Base-by-base conservation (phyloP, 495 filamentous ascomycete species). In the Lophium mytilinum region DNA sequence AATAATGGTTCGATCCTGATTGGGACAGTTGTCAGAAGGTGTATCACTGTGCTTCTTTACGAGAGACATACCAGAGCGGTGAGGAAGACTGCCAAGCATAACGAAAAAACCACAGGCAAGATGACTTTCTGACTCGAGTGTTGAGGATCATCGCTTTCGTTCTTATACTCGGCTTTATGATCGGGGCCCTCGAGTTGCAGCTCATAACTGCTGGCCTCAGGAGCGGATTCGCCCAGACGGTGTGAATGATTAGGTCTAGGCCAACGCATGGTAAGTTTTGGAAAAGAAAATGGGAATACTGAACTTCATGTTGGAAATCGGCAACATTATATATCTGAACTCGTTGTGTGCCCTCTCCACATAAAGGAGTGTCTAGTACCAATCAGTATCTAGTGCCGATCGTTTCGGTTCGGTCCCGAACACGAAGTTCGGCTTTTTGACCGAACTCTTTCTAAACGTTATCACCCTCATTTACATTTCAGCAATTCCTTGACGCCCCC, bases 31-130 rank as follows among this genome's bases (percentile, higher is more conserved):
- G 12, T 19, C 11, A 33, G 45, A 33, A 19, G 45, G 2, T 19
- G 45, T 4, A 48, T 5, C 2, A 5, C 11, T 2, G 10, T 3
- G 42, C 5, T 34, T 4, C 18, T 24, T 12, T 9, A 36, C 17
- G 15, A 19, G n/a, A n/a, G 46, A 50, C 49, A 37, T 60, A 72
- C 69, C 34, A 72, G 47, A 37, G 71, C 67, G 14, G 71, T 62
- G 14, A 73, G 64, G 41, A 73, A 73, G 15, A 69, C 56, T 36
- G 66, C 53, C 14, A 72, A 47, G 56, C 70, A 71, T 30, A 73
- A 53, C 14, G 66, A 58, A 14, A 56, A 36, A 19, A 69, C 64
- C 33, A 64, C 21, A 19, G 52, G 39, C 39, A 41, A 41, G 39
- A 17, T 41, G 2, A 41, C 17, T 41, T 41, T 41, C 39, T 2